A percentile compares a stretch with the other conserved stretches of the same genome.
phyloP scores from a whole-genome alignment of 164 flowering plant genomes.

The Pachysandra terminalis region DNA sequence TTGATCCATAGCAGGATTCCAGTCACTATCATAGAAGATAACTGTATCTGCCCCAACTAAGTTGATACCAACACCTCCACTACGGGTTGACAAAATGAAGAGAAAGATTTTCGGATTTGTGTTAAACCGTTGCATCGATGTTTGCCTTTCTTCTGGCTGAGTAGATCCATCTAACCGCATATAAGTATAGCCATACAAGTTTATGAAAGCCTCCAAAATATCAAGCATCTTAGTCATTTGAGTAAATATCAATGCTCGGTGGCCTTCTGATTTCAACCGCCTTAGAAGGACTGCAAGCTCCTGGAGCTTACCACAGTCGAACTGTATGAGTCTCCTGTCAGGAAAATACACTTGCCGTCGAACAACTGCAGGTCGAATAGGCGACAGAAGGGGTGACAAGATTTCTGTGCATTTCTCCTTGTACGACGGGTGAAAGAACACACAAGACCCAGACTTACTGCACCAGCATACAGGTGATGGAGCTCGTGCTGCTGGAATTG shows the following conservation, averaged over 20 bases:
- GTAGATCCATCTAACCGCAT: conserved; percentile 99
- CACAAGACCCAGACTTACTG: conserved; percentile 55
- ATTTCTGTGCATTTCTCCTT: conserved; percentile 49
- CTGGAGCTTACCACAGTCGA: conserved; percentile 98
- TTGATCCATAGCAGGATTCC: conserved; percentile 99
- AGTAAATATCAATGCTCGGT: conserved; percentile 92
- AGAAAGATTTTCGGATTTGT: conserved; percentile 94
- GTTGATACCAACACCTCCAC: conserved; percentile 99
- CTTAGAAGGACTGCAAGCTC: conserved; percentile 84
- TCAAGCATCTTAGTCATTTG: conserved; percentile 99
- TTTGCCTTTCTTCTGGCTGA: conserved; percentile 95
- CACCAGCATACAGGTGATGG: conserved; percentile 86
- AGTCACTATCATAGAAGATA: conserved; percentile 97
- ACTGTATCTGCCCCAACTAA: conserved; percentile 99
- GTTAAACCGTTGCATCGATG: conserved; percentile 95
- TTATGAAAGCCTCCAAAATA: conserved; percentile 90
- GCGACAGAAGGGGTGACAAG: conserved; percentile 71
- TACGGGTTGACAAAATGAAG: conserved; percentile 94
- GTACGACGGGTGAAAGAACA: conserved; percentile 50
- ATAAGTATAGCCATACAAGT: conserved; percentile 92
- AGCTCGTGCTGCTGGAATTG: conserved; percentile 94
- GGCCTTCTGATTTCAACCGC: conserved; percentile 89
- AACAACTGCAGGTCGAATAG: conserved; percentile 90
- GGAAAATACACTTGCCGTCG: conserved; percentile 96
- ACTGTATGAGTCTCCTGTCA: conserved; percentile 93